These are phyloP conservation scores for Komagataella mondaviorum DNA, from an alignment of 805 yeast species.

Conservation along the genomic window DNA sequence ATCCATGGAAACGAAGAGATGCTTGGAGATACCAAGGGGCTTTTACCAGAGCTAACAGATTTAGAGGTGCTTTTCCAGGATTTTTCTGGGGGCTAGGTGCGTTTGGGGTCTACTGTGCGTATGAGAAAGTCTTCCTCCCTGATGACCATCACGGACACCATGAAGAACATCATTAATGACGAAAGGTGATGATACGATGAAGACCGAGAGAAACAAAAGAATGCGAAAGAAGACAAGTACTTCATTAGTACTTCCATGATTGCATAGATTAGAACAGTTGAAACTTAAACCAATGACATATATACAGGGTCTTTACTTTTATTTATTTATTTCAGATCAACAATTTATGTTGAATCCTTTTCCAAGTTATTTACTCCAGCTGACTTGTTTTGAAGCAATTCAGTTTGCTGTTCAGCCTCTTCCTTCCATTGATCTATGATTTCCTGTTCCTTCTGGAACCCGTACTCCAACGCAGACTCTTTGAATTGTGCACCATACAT, in stretches of 20 bases:
- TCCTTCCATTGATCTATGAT: conserved; percentile 61
- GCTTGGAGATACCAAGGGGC: conserved; percentile 88
- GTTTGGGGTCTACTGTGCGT: conserved; percentile 48
- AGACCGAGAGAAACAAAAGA: background rate
- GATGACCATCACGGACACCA: conserved; percentile 11
- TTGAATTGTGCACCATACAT: conserved; percentile 77
- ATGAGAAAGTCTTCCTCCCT: conserved; percentile 38
- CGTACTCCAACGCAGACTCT: conserved; percentile 47
- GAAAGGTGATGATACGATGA: background rate
- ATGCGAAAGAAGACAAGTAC: background rate
- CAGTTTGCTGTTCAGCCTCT: conserved; percentile 55
- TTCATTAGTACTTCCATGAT: background rate
- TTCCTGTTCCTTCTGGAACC: conserved; percentile 58
- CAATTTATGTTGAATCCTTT: background rate
- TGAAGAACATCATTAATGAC: conserved; percentile 14
- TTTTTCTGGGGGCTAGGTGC: conserved; percentile 69
- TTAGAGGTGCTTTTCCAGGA: conserved; percentile 68
- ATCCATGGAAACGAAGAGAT: conserved; percentile 34
- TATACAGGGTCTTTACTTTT: background rate
- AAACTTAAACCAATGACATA: background rate
- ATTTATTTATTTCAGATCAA: background rate
- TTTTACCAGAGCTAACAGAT: conserved; percentile 57
- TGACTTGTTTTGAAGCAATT: conserved; percentile 12
- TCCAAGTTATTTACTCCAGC: background rate
- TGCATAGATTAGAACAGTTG: background rate